Conservation (phyloP, 768 basidiomycete genomes). For the Candolleomyces efflorescens region DNA sequence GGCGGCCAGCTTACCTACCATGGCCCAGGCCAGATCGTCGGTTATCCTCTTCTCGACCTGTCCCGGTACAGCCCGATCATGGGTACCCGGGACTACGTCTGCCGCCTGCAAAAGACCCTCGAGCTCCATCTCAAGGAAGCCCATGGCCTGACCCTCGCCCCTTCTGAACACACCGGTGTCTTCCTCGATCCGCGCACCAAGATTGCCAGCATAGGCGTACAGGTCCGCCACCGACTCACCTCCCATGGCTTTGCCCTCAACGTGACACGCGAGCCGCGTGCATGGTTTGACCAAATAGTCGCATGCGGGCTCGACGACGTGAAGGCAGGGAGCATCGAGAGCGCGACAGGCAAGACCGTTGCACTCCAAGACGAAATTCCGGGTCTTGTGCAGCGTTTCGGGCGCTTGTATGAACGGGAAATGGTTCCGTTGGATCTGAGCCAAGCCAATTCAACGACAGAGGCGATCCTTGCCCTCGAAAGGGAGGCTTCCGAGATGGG, state of each 20-base stretch:
- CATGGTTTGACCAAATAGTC: constrained; percentile 85
- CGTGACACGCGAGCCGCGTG: constrained; percentile 70
- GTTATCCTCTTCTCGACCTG: constrained; percentile 91
- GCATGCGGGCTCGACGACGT: constrained; percentile 91
- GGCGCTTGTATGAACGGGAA: constrained; percentile 43
- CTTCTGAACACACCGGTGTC: constrained; percentile 86
- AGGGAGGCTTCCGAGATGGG: constrained; percentile 38
- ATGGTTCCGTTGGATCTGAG: constrained; percentile 39
- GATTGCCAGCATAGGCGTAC: constrained; percentile 94
- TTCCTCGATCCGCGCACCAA: constrained; percentile 81
- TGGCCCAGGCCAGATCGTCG: constrained; percentile 95
- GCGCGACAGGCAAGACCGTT: constrained; percentile 33
- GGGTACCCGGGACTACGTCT: constrained; percentile 79
- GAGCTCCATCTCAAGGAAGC: constrained; percentile 54
- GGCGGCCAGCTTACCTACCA: constrained; percentile 97
- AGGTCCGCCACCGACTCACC: constrained; percentile 91
- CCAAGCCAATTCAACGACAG: constrained; percentile 42
- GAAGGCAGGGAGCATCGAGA: constrained; percentile 64
- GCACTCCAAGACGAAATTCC: constrained; percentile 48
- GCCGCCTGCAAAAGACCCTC: constrained; percentile 71
- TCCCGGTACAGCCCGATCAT: constrained; percentile 69
- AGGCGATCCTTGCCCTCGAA: constrained; percentile 45
- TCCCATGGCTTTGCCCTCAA: constrained; percentile 96
- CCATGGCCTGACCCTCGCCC: constrained; percentile 52
- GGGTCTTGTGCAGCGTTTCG: constrained; percentile 45